Evolutionary conservation across 352 stramenopile genomes (phyloP), one percentile per base, ranked within the genome.

Genomic region (Phytophthora ramorum): DNA sequence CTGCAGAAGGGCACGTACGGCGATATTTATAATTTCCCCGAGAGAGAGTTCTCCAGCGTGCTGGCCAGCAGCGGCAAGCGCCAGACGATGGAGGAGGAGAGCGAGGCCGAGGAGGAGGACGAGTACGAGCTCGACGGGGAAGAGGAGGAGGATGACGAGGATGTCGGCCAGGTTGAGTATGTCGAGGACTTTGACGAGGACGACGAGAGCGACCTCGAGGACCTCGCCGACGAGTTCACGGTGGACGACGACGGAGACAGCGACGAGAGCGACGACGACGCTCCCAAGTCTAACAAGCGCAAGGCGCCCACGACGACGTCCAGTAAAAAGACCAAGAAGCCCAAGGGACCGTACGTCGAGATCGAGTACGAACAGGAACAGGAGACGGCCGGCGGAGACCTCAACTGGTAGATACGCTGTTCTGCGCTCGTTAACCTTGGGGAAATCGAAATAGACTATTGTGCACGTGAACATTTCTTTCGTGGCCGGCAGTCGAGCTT

Each of bases 21-120:
- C 58, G 97, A 99, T 85, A 99, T 99, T 82, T 99, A 99, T 87
- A 99, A 99, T 80, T 99, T 99, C 81, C 96, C 97, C 44, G 91
- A 98, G 79, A 86, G 78, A 66, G 79, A 96, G 67, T 97, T 97
- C 72, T 83, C 90, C 58, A 94, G 95, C 40, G 85, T 96, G 50
- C 68, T 96, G 30, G 85, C 92, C 43, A 76, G 86, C 69, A 82
- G 88, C 51, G 83, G 85, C 58, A 83, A 92, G 60, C 92, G 88
- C 71, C 85, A 98, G 59, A 93, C 97, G 22, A 95, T 97, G 58
- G 91, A 98, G 49, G 92, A 98, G 71, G 89, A 97, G 65, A 96
- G 96, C 47, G 85, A 94, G 53, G 76, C 72, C 10, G 81, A 90
- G 49, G 69, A 81, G 14, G 83, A 94, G 37, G 72, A 84, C 16